Base-by-base conservation (phyloP, 306 rosid genomes). In the Mimosa bimucronata region DNA sequence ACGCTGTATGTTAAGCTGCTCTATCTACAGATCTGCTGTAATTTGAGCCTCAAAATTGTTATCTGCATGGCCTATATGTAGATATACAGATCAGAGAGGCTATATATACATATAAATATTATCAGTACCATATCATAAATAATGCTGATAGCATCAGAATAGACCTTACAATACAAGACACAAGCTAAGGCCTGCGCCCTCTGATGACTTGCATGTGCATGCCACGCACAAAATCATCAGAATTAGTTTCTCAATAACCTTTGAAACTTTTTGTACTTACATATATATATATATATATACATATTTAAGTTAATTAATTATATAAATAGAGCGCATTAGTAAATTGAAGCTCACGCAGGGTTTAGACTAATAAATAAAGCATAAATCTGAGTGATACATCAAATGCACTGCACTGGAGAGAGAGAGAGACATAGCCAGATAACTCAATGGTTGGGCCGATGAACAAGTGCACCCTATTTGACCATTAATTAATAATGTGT, bases 121-220 rank as follows among this genome's bases (percentile, higher is more conserved):
- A 13, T 14, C 38, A 29, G 72, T 40, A 40, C 31, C 30, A 21
- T 14, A 21, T 40, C 16, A 38, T 28, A 66, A 18, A 66, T 65
- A 18, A 66, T 66, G 14, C 28, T 55, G 15, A 10, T 66, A 37
- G 48, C 13, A 19, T 26, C 26, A 8, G 46, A 66, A 38, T 40
- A 67, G 73, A 40, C 73, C 31, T 67, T 67, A 38, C 71, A 66
- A 66, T 67, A 38, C 38, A 1, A n/a, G 19, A 19, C 50, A 67
- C 26, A 64, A 66, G 72, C 29, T 44, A 18, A 65, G 71, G 44
- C 66, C 26, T 66, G 38, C 16, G 38, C 16, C 23, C 46, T 66
- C 71, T 66, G 52, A 45, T 45, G 50, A 66, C 52, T 40, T 40
- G 31, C 73, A 38, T 67, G 52, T 67, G 73, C 52, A 11, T 67